These are phyloP conservation scores for Russula sp. DNA, from an alignment of 768 basidiomycete genomes.

Conservation along the genomic window DNA sequence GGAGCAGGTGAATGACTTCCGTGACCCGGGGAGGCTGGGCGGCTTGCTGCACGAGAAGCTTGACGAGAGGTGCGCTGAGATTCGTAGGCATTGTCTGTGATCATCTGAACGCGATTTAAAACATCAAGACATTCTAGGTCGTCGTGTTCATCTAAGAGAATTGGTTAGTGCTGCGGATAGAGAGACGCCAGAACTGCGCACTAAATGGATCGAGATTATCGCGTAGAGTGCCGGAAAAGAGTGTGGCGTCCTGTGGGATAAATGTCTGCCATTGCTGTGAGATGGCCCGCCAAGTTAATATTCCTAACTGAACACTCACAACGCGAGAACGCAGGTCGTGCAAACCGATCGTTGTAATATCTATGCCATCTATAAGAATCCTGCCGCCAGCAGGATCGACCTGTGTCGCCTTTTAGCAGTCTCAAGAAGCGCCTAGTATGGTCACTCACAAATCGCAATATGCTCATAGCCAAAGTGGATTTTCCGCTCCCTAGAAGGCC, in stretches of 20 bases:
- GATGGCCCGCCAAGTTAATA: neutral
- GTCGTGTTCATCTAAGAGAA: conserved; percentile 53
- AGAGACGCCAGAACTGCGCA: conserved; percentile 23
- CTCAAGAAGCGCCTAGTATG: neutral
- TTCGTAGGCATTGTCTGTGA: conserved; percentile 40
- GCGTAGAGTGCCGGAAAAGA: conserved; percentile 75
- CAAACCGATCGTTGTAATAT: conserved; percentile 78
- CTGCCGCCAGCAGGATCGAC: conserved; percentile 69
- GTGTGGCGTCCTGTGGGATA: conserved; percentile 63
- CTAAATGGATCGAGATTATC: conserved; percentile 73
- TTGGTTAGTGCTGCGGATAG: neutral
- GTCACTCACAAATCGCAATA: conserved; percentile 65
- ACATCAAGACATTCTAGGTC: conserved; percentile 78
- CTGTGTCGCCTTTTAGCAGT: conserved; percentile 27
- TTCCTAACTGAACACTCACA: conserved; percentile 34
- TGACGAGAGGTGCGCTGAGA: conserved; percentile 47
- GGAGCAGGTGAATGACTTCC: conserved; percentile 31
- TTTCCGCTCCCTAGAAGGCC: conserved; percentile 56
- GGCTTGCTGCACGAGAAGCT: conserved; percentile 41
- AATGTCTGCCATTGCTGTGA: conserved; percentile 46
- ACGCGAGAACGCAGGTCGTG: conserved; percentile 74
- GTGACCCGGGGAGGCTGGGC: conserved; percentile 36
- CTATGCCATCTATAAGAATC: conserved; percentile 82
- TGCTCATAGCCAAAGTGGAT: conserved; percentile 78
- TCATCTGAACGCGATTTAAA: conserved; percentile 73